Conservation (phyloP, 2,329 filamentous ascomycete species). For the Phialophora expanda region DNA sequence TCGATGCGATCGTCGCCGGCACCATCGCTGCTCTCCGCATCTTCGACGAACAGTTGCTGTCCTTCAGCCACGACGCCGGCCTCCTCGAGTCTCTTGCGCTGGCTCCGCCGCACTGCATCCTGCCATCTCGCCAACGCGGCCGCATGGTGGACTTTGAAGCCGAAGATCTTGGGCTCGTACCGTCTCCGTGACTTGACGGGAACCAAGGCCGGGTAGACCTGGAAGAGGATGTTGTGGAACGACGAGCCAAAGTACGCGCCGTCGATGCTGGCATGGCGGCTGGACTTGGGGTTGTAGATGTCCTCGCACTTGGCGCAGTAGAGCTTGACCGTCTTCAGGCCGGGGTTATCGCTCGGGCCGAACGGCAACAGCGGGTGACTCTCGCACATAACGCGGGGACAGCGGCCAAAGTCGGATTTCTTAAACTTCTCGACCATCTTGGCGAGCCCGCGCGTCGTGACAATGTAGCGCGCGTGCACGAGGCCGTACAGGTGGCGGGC, state of each 20-base stretch:
- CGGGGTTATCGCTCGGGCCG: constrained; percentile 87
- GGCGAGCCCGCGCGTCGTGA: constrained; percentile 87
- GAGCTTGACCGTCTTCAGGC: constrained; percentile 89
- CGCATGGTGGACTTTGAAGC: constrained; percentile 91
- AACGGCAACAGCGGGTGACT: constrained; percentile 92
- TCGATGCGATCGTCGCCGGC: constrained; percentile 23
- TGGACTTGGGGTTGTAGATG: constrained; percentile 98
- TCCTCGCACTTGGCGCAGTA: constrained; percentile 98
- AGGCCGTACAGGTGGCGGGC: constrained; percentile 94
- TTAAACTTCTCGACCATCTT: constrained; percentile 99
- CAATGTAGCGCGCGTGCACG: constrained; percentile 94
- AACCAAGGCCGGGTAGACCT: constrained; percentile 90
- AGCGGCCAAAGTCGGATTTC: constrained; percentile 97
- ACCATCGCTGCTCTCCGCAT: constrained; percentile 37
- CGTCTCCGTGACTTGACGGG: constrained; percentile 83
- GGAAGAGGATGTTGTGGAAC: constrained; percentile 99
- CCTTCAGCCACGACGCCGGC: constrained; percentile 62
- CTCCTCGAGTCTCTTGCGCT: constrained; percentile 77
- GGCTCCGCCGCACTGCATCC: constrained; percentile 76
- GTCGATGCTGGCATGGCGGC: constrained; percentile 91
- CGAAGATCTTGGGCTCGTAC: constrained; percentile 89
- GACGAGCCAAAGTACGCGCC: constrained; percentile 97
- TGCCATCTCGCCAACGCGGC: constrained; percentile 93
- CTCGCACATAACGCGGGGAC: constrained; percentile 92
- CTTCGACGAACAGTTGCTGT: constrained; percentile 37